Base-by-base conservation (phyloP, 768 basidiomycete genomes). In the Macrolepiota dolichaula region DNA sequence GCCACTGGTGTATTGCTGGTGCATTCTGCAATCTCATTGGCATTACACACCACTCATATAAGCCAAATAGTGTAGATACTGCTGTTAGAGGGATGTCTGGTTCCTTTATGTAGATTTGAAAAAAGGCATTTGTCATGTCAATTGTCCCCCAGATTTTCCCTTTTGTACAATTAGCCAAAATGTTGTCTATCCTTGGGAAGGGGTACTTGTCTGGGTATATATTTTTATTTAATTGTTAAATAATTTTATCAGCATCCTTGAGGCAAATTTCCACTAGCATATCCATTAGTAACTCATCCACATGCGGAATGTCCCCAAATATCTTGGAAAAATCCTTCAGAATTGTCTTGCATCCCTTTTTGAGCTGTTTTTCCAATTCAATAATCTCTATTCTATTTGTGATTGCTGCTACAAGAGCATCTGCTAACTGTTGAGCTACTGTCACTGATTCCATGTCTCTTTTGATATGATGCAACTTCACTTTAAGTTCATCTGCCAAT, bases 11-110 rank as follows among this genome's bases (percentile, higher is more conserved):
- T 13, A 72, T 70, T 0, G 72, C 49, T 2, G 71, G 72, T 2
- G 72, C 64, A 52, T 74, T 58, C 60, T 50, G 7, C 9, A 63
- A 61, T 4, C 68, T 68, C 71, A 57, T 68, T 7, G 65, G 79
- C 77, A 81, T 80, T 1, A 79, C 79, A 1, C 65, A 37, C 73
- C 74, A 82, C 51, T 83, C 77, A 58, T 73, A 81, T 0, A 69
- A 59, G 0, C 81, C 76, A 24, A 73, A 73, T 0, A 73, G 78
- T 0, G 77, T 81, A 0, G 63, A 63, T 0, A 81, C 75, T 0
- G 77, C 78, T 0, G 77, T 79, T 22, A 65, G 65, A 10, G 67
- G 64, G 2, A 69, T 58, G 24, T 71, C 64, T 19, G 69, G 61
- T 0, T 69, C 65, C 19, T 70, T 63, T 59, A 72, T 63, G 0